Evolutionary conservation across 1,284 basidiomycete species (phyloP).

Genomic region (Megacollybia platyphylla): DNA sequence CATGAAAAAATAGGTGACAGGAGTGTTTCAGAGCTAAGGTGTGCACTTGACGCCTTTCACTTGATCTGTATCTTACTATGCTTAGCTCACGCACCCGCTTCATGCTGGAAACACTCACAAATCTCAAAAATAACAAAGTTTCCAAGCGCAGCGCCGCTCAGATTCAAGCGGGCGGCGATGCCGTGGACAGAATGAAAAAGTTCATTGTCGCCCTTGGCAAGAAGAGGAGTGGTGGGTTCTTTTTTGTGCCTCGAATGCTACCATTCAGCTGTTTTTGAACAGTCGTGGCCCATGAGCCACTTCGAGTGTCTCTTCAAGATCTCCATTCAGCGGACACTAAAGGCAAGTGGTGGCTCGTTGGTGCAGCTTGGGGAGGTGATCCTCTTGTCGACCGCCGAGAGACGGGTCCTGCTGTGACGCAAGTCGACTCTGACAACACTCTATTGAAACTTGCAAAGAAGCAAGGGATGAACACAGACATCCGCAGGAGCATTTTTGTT

Average conservation of each 20-base stretch:
- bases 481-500: conserved; percentile 83
- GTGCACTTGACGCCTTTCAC: neutral
- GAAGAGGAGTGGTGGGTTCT: conserved; percentile 52
- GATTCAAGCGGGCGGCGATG: conserved; percentile 50
- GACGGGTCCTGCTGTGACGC: conserved; percentile 9
- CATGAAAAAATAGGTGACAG: conserved; percentile 57
- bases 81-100: conserved; percentile 74
- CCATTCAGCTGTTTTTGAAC: neutral
- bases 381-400: conserved; percentile 62
- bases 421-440: conserved; percentile 22
- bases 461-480: conserved; percentile 99
- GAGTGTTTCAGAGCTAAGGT: conserved; percentile 46
- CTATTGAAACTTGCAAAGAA: conserved; percentile 74
- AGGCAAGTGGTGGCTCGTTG: conserved; percentile 99
- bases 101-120: conserved; percentile 85
- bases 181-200: conserved; percentile 76
- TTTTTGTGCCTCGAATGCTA: neutral
- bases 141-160: conserved; percentile 46
- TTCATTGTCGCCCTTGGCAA: conserved; percentile 67
- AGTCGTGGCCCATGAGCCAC: conserved; percentile 76
- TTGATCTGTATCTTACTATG: neutral
- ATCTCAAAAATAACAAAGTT: conserved; percentile 84
- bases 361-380: conserved; percentile 92
- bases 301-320: conserved; percentile 79
- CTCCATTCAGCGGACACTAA: conserved; percentile 74